Evolutionary conservation across 768 basidiomycete species (phyloP).

Genomic region (Psilocybe cyanescens): DNA sequence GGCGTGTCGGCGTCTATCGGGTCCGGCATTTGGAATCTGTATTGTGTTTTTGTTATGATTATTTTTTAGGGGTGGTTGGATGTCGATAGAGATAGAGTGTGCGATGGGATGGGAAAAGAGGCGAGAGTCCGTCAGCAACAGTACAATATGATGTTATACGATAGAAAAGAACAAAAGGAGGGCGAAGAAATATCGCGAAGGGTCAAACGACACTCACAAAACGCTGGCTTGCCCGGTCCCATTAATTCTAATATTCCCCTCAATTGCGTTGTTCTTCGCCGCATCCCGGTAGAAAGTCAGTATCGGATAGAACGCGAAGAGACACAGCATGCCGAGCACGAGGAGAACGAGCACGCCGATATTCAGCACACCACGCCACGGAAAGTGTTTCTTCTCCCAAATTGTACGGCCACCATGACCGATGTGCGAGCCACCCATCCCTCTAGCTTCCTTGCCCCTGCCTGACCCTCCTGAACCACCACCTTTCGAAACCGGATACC

Average conservation of each 20-base stretch:
- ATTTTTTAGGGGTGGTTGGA: background rate
- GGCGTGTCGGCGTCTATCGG: conserved; percentile 80
- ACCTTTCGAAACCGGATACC: no score
- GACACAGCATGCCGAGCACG: conserved; percentile 59
- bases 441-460: no score
- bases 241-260: conserved; percentile 71
- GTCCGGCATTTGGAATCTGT: conserved; percentile 52
- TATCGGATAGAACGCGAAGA: conserved; percentile 88
- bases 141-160: no score
- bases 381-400: conserved; percentile 34
- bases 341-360: conserved; percentile 69
- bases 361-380: conserved; percentile 62
- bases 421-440: background rate
- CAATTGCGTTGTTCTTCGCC: conserved; percentile 46
- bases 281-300: conserved; percentile 47
- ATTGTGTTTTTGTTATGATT: background rate
- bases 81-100: no score
- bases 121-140: no score
- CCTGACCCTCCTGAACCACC: no score
- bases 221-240: conserved; percentile 34
- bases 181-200: no score
- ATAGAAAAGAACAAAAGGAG: no score
- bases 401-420: background rate
- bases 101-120: no score
- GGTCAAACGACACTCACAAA: conserved; percentile 8